These are phyloP conservation scores for Dicorynia guianensis DNA, from an alignment of 306 rosid genomes.

Conservation along the genomic window DNA sequence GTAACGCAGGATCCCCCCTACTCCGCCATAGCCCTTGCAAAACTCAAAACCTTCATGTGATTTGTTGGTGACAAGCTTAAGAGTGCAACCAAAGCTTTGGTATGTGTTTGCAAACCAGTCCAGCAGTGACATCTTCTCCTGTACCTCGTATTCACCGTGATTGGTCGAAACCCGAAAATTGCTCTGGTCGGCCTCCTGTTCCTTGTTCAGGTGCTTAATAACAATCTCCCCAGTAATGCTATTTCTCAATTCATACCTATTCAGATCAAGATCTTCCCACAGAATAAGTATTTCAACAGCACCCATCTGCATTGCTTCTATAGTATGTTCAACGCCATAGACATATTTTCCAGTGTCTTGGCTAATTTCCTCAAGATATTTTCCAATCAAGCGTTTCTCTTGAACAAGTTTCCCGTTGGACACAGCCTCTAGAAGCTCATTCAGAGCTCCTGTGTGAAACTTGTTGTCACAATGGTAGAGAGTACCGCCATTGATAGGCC, in stretches of 20 bases:
- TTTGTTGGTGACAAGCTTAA: slow-evolving; percentile 86
- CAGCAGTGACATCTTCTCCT: slow-evolving; percentile 74
- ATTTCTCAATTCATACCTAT: slow-evolving; percentile 69
- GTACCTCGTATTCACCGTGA: slow-evolving; percentile 73
- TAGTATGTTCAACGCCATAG: slow-evolving; percentile 87
- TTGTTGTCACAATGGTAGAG: slow-evolving; percentile 91
- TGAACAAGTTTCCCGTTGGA: slow-evolving; percentile 88
- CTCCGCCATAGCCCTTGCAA: slow-evolving; percentile 93
- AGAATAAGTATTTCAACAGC: slow-evolving; percentile 91
- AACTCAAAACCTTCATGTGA: slow-evolving; percentile 96
- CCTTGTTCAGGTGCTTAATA: slow-evolving; percentile 84
- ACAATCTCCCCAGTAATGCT: slow-evolving; percentile 60
- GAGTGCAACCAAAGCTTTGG: slow-evolving; percentile 80
- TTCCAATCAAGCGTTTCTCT: slow-evolving; percentile 87
- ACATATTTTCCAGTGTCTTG: slow-evolving; percentile 97
- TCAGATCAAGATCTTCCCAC: slow-evolving; percentile 90
- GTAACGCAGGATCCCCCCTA: slow-evolving; percentile 92
- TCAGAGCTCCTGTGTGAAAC: slow-evolving; percentile 84
- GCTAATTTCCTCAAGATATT: slow-evolving; percentile 91
- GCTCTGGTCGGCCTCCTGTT: slow-evolving; percentile 68
- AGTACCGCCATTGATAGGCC: slow-evolving; percentile 82
- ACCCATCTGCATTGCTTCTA: slow-evolving; percentile 86
- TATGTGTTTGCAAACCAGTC: slow-evolving; percentile 98
- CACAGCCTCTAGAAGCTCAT: slow-evolving; percentile 83
- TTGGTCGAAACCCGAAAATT: slow-evolving; percentile 68